A percentile compares a stretch with the other conserved stretches of the same genome.
Conservation (phyloP, 768 basidiomycete species). For the Calocera viscosa region DNA sequence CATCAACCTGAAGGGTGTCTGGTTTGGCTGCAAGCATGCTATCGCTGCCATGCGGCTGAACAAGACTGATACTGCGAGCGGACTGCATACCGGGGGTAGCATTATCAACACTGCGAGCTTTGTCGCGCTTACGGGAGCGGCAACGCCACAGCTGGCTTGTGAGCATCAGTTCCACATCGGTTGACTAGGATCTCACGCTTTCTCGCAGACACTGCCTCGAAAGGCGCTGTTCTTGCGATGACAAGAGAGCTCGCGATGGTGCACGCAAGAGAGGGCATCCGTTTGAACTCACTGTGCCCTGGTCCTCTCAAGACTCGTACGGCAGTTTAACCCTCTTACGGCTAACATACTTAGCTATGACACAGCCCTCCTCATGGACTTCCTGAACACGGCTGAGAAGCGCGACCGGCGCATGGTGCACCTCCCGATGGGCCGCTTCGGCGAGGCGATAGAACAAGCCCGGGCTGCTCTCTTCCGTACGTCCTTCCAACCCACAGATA, state of each 20-base stretch:
- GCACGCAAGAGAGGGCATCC: conserved; percentile 93
- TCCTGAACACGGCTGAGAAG: conserved; percentile 93
- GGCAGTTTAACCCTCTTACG: conserved; percentile 21
- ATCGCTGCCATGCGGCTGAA: conserved; percentile 94
- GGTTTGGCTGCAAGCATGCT: conserved; percentile 98
- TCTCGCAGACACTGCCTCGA: conserved; percentile 86
- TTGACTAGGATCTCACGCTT: conserved; percentile 13
- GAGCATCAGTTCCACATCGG: conserved; percentile 24
- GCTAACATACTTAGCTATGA: not conserved
- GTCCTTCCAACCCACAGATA: conserved; percentile 30
- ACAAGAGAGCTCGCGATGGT: conserved; percentile 96
- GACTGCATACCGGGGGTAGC: conserved; percentile 62
- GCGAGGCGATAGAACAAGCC: conserved; percentile 91
- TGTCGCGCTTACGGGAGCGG: conserved; percentile 89
- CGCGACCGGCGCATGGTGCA: conserved; percentile 79
- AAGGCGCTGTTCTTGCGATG: conserved; percentile 98
- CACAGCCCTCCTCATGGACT: conserved; percentile 94
- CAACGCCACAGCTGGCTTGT: conserved; percentile 98
- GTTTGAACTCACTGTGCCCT: conserved; percentile 90
- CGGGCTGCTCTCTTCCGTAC: conserved; percentile 83
- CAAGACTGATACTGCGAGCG: conserved; percentile 65
- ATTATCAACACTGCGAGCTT: conserved; percentile 99
- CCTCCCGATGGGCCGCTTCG: conserved; percentile 93
- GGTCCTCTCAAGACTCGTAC: conserved; percentile 91
- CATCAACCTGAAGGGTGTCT: conserved; percentile 96